Base-by-base conservation (phyloP, 2,329 filamentous ascomycete species). In the Cytospora paraplurivora region DNA sequence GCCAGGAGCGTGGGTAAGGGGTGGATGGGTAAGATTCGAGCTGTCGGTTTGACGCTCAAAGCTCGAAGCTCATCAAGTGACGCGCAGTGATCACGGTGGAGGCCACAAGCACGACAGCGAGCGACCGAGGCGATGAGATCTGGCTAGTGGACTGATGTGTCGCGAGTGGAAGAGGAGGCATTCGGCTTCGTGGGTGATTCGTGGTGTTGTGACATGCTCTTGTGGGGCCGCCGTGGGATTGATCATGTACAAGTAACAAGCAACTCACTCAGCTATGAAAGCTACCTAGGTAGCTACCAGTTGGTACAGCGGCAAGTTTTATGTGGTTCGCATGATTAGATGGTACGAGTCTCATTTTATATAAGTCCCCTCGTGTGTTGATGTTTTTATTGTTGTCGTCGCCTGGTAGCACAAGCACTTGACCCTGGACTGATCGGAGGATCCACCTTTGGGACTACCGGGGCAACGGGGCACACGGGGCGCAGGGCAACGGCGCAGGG, bases 1-100 rank as follows among this genome's bases (percentile, higher is more conserved):
- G 41, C 57, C 21, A 58, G 52, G 55, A 52, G 35, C 62, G 59
- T 64, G 62, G 54, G 64, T 58, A 62, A 62, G 55, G 63, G 56
- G 58, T 61, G 58, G 62, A 57, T 19, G 44, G 38, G 47, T 56
- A 38, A 33, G 52, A 41, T 44, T 44, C 41, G 17, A n/a, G 41
- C 41, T 44, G 17, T n/a, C n/a, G 41, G n/a, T 15, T 44, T 34
- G n/a, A 41, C n/a, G 50, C 51, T 44, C 27, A 27, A 27, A 27
- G 27, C 27, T 27, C 27, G 27, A 27, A 27, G 27, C 27, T 27
- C 27, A 27, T 27, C 51, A 33, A 59, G 57, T 65, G 63, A 65
- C 63, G 63, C 56, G 63, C 63, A 65, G 63, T 35, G 27, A 59
- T 51, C 55, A 55, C 55, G 35, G 47, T 58, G 38, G 47, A 62